These are phyloP conservation scores for Fusarium azukiicola DNA, from an alignment of 2,329 filamentous ascomycete species.

Conservation along the genomic window DNA sequence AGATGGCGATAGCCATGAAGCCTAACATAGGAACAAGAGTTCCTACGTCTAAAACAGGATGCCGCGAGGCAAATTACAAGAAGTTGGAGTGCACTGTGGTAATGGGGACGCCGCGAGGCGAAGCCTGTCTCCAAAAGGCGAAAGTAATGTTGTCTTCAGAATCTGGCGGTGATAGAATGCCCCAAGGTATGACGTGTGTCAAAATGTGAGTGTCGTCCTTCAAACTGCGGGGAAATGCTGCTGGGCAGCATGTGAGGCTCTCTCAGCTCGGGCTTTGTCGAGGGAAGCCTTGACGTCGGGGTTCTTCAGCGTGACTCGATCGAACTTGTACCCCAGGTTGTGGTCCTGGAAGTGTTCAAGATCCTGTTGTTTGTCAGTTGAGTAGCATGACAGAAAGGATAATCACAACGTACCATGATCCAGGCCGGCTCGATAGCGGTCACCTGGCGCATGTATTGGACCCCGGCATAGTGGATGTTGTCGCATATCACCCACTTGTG, in stretches of 20 bases:
- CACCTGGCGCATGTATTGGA: neutral
- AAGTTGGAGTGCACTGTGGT: neutral
- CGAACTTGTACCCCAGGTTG: neutral
- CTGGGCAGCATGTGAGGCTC: neutral
- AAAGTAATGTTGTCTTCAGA: neutral
- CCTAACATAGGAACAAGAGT: neutral
- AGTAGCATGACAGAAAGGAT: neutral
- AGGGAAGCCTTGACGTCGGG: neutral
- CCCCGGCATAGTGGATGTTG: neutral
- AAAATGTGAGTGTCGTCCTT: neutral
- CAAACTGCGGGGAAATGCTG: neutral
- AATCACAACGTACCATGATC: neutral
- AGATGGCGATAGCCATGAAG: neutral
- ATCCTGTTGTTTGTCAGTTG: neutral
- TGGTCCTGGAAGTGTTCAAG: neutral
- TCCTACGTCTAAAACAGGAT: neutral
- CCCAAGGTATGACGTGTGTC: neutral
- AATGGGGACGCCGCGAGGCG: neutral
- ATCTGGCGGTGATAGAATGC: neutral
- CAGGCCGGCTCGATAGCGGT: neutral
- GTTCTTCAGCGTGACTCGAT: neutral
- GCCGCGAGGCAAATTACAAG: neutral
- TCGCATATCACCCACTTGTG: neutral
- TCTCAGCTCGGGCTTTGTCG: neutral
- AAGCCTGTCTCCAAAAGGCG: too few species aligned